Evolutionary conservation across 495 filamentous ascomycete genomes (phyloP).

Genomic region (Venustampulla echinocandica): DNA sequence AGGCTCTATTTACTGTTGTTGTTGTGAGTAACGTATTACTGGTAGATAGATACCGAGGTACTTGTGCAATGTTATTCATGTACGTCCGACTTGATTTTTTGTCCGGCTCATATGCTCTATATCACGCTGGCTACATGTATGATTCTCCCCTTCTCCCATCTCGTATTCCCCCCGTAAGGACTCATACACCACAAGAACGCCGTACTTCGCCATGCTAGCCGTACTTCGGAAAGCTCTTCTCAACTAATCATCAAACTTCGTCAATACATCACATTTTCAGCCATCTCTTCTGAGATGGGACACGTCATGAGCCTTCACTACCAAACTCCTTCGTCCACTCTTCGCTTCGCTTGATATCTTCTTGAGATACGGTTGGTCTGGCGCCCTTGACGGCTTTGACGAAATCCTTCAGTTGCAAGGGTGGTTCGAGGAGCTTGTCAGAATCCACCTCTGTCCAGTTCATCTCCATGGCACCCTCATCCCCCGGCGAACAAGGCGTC

Average conservation of each 20-base stretch:
- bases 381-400: slow-evolving; percentile 82
- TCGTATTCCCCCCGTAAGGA: too few relatives aligned
- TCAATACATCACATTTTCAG: too few relatives aligned
- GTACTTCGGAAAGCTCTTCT: too few relatives aligned
- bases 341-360: slow-evolving; percentile 72
- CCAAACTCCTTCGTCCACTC: slow-evolving; percentile 98
- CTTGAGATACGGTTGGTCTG: slow-evolving; percentile 78
- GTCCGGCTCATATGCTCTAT: not conserved
- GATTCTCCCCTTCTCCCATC: not conserved
- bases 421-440: slow-evolving; percentile 76
- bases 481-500: slow-evolving; percentile 92
- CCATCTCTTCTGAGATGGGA: not conserved
- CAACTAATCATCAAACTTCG: too few relatives aligned
- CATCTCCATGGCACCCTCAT: slow-evolving; percentile 80
- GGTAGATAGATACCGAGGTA: slow-evolving; percentile 2
- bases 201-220: slow-evolving; percentile 12
- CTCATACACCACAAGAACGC: slow-evolving; percentile 9
- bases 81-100: not conserved
- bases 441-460: slow-evolving; percentile 80
- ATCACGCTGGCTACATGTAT: not conserved
- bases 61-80: slow-evolving; percentile 4
- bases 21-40: not conserved
- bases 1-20: not conserved
- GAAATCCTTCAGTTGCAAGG: slow-evolving; percentile 85
- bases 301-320: slow-evolving; percentile 62